Conservation (phyloP, 768 basidiomycete species). For the Basidioascus undulatus region DNA sequence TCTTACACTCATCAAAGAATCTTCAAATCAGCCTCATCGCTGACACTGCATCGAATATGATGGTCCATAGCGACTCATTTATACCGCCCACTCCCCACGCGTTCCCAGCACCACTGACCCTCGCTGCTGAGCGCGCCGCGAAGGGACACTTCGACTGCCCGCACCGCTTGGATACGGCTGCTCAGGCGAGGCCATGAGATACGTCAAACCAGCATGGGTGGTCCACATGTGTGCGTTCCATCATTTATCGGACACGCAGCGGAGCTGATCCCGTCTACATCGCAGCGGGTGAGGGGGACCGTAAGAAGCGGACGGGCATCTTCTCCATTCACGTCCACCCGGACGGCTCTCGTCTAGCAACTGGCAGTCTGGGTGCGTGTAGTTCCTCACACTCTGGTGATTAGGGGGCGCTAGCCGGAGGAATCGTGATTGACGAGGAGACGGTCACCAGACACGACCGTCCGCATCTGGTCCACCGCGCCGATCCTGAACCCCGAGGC, state of each 20-base stretch:
- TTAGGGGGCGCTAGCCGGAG: background rate
- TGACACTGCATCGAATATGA: no score
- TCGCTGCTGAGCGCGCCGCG: no score
- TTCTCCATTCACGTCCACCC: constrained; percentile 88
- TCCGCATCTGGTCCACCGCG: constrained; percentile 91
- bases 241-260: no score
- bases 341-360: constrained; percentile 88
- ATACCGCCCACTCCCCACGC: no score
- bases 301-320: constrained; percentile 51
- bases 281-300: background rate
- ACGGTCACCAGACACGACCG: constrained; percentile 42
- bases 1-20: no score
- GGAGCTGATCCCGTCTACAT: background rate
- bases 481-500: constrained; percentile 54
- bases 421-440: background rate
- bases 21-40: no score
- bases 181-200: constrained; percentile 32
- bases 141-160: no score
- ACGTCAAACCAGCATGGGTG: constrained; percentile 75
- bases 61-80: no score
- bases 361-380: constrained; percentile 45
- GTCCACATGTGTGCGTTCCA: constrained; percentile 33
- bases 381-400: no score
- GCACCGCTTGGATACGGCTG: no score
- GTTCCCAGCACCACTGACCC: no score